Evolutionary conservation across 2,329 filamentous ascomycete species (phyloP).

Genomic region (Monosporascus sp.): DNA sequence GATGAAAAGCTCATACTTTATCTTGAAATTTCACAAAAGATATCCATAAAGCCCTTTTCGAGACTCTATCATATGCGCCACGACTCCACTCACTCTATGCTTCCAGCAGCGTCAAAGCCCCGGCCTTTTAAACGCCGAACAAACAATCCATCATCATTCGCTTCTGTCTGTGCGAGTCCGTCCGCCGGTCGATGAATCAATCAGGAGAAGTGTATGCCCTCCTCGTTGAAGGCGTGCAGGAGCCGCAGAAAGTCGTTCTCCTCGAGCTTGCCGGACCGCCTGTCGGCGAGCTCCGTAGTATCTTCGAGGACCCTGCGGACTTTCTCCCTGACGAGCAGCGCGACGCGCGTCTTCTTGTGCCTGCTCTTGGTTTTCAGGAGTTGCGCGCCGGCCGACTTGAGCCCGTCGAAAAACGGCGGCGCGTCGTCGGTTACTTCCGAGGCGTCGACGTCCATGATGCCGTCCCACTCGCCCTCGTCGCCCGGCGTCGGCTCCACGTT

Average conservation of each 20-base stretch:
- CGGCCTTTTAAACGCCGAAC: not conserved
- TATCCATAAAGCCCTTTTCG: not conserved
- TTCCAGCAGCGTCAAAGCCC: not conserved
- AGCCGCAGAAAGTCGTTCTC: constrained; percentile 87
- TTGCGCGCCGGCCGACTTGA: constrained; percentile 35
- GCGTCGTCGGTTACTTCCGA: constrained; percentile 56
- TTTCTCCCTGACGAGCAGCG: constrained; percentile 79
- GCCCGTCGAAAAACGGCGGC: constrained; percentile 79
- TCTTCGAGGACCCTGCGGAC: constrained; percentile 79
- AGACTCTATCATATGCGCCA: not conserved
- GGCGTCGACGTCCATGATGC: constrained; percentile 45
- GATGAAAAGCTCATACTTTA: not conserved
- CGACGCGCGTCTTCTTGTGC: constrained; percentile 74
- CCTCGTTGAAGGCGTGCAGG: constrained; percentile 77
- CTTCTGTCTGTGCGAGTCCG: not conserved
- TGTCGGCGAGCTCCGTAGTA: constrained; percentile 74
- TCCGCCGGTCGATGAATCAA: not conserved
- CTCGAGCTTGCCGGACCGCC: constrained; percentile 79
- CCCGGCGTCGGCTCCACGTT: constrained; percentile 34
- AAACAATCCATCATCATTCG: not conserved
- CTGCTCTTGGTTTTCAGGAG: constrained; percentile 57
- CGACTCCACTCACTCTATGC: not conserved
- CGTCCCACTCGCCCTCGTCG: constrained; percentile 43
- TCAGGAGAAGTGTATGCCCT: constrained; percentile 86
- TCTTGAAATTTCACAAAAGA: not conserved